Evolutionary conservation across 116 monocot species (phyloP), one percentile per base, ranked within the genome.

Genomic region (Iris pallida): DNA sequence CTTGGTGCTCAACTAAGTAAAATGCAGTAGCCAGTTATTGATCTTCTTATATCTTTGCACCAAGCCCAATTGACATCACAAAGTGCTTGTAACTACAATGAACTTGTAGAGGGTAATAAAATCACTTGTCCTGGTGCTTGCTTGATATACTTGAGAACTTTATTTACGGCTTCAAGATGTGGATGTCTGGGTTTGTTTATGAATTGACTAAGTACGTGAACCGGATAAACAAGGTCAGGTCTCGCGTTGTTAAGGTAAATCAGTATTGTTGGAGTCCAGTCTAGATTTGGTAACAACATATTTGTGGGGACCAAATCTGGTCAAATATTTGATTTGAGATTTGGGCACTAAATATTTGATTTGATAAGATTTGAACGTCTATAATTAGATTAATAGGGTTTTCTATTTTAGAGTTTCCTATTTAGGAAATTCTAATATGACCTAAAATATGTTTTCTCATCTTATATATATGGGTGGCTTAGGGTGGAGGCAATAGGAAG

Each of bases 51-150:
- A 0, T 10, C n/a, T 0, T 44, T 14, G 16, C 49, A 75, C 5
- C 11, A 0, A 45, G 49, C 75, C 68, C 59, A 75, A 68, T 75
- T 11, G 12, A 40, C 45, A 53, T 75, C 67, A 43, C 8, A 43
- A 12, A n/a, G 53, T 1, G 52, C 68, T 7, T 2, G 30, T 9
- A 75, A 10, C 2, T 59, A 5, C 3, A 59, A 9, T 40, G 14
- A 6, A 41, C 5, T 9, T 16, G 0, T 51, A 7, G 47, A 30
- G 0, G 51, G 14, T 10, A 68, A 61, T 9, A 68, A 60, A 5
- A 75, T 40, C 2, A 59, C 68, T 68, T 67, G 48, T 0, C 60
- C 16, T 12, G 53, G 42, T 10, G 16, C 11, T 4, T 13, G 4
- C 20, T 75, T 75, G n/a, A 61, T 15, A 46, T 67, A 68, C 4